Evolutionary conservation across 1,139 yeast genomes (phyloP).

Genomic region (Kurtzmaniella quercitrusa): DNA sequence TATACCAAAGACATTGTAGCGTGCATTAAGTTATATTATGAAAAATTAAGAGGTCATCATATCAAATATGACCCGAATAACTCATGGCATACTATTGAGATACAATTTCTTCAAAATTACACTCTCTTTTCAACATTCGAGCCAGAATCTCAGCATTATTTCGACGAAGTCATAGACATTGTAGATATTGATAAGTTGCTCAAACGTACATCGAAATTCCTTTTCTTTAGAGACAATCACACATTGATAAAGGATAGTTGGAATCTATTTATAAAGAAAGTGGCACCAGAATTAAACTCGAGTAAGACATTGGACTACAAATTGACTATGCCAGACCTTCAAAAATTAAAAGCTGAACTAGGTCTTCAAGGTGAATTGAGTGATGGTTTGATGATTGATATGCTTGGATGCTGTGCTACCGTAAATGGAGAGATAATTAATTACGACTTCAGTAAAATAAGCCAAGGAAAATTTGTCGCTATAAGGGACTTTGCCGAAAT

Average conservation of each 20-base stretch:
- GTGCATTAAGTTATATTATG: slow-evolving; percentile 35
- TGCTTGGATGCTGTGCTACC: slow-evolving; percentile 37
- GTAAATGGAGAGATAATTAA: slow-evolving; percentile 29
- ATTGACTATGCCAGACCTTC: slow-evolving; percentile 31
- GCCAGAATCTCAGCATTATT: slow-evolving; percentile 5
- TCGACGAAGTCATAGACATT: slow-evolving; percentile 30
- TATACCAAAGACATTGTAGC: slow-evolving; percentile 30
- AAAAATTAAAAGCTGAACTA: slow-evolving; percentile 26
- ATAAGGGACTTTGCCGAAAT: slow-evolving; percentile 45
- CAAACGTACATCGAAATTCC: slow-evolving; percentile 21
- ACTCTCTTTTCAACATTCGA: slow-evolving; percentile 24
- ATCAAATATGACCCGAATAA: slow-evolving; percentile 5
- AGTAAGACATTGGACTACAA: slow-evolving; percentile 10
- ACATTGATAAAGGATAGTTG: slow-evolving; percentile 30
- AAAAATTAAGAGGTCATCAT: slow-evolving; percentile 15
- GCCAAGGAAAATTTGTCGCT: slow-evolving; percentile 26
- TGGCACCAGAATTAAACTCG: slow-evolving; percentile 13
- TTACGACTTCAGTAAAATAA: slow-evolving; percentile 25
- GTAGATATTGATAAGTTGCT: slow-evolving; percentile 41
- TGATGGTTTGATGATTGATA: slow-evolving; percentile 40
- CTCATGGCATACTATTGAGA: slow-evolving; percentile 21
- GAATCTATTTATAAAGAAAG: slow-evolving; percentile 22
- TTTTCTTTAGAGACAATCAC: slow-evolving; percentile 33
- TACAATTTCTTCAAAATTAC: slow-evolving; percentile 25
- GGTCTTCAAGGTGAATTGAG: slow-evolving; percentile 25